phyloP scores from a whole-genome alignment of 2,329 filamentous ascomycete genomes.

The Catunica adiposa region DNA sequence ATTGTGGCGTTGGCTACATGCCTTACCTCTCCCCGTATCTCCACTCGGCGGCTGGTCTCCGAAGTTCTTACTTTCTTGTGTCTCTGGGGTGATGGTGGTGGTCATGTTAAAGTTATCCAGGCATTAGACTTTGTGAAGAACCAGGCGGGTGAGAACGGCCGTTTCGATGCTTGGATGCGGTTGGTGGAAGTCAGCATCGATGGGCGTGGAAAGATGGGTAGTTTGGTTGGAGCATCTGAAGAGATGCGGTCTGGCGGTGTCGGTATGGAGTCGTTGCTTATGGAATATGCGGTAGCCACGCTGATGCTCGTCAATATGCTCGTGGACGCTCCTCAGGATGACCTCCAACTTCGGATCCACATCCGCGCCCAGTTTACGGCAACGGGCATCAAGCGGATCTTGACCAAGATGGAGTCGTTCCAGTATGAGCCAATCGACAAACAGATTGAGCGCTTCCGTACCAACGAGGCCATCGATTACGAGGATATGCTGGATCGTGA shows the following conservation, averaged over 20 bases:
- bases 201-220: constrained; percentile 96
- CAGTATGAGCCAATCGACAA: constrained; percentile 98
- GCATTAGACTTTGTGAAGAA: constrained; percentile 83
- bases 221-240: constrained; percentile 87
- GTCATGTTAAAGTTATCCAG: constrained; percentile 85
- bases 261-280: constrained; percentile 94
- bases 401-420: constrained; percentile 95
- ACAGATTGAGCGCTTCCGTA: constrained; percentile 83
- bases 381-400: constrained; percentile 83
- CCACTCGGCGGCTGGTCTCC: constrained; percentile 84
- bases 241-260: constrained; percentile 91
- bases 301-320: constrained; percentile 94
- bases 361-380: constrained; percentile 91
- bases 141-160: constrained; percentile 76
- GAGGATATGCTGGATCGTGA: constrained; percentile 91
- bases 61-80: constrained; percentile 93
- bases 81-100: constrained; percentile 78
- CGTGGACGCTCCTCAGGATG: constrained; percentile 74
- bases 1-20: constrained; percentile 76
- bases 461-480: constrained; percentile 94
- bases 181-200: constrained; percentile 94
- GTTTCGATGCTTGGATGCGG: constrained; percentile 97
- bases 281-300: constrained; percentile 96
- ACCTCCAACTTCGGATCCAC: constrained; percentile 82
- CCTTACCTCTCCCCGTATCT: constrained; percentile 72